Percentiles rank a stretch among this genome's conserved stretches.
phyloP scores from a whole-genome alignment of 2,329 filamentous ascomycete genomes.

The Biscogniauxia sp. region DNA sequence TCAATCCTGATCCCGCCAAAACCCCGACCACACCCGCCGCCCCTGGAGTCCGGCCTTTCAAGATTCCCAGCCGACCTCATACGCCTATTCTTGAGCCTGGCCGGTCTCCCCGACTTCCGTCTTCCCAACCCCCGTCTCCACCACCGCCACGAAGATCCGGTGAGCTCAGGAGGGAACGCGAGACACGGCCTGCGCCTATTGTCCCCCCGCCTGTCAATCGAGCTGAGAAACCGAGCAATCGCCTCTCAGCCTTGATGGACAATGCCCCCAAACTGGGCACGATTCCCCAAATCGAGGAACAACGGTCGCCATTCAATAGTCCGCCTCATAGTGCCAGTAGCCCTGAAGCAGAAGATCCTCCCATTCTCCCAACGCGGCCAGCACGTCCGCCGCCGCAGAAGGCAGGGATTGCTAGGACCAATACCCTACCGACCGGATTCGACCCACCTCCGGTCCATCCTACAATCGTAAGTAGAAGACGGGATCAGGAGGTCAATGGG shows the following conservation, averaged over 20 bases:
- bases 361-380: constrained; percentile 48
- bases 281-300: constrained; percentile 38
- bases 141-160: constrained; percentile 63
- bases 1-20: constrained; percentile 47
- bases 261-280: constrained; percentile 33
- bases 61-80: constrained; percentile 53
- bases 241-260: constrained; percentile 39
- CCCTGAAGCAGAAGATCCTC: constrained; percentile 49
- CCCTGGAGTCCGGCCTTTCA: constrained; percentile 45
- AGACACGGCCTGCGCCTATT: constrained; percentile 39
- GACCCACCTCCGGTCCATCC: constrained; percentile 56
- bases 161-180: constrained; percentile 52
- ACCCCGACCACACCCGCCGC: constrained; percentile 39
- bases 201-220: constrained; percentile 76
- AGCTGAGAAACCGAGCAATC: constrained; percentile 71
- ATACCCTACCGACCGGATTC: constrained; percentile 37
- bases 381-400: constrained; percentile 42
- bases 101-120: constrained; percentile 46
- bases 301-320: constrained; percentile 79
- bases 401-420: constrained; percentile 29
- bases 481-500: constrained; percentile 43
- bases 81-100: constrained; percentile 50
- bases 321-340: constrained; percentile 73
- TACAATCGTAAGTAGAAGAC: constrained; percentile 42
- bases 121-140: constrained; percentile 58